phyloP scores from a whole-genome alignment of 73 alveolate genomes.

The Tetrahymena malaccensis region DNA sequence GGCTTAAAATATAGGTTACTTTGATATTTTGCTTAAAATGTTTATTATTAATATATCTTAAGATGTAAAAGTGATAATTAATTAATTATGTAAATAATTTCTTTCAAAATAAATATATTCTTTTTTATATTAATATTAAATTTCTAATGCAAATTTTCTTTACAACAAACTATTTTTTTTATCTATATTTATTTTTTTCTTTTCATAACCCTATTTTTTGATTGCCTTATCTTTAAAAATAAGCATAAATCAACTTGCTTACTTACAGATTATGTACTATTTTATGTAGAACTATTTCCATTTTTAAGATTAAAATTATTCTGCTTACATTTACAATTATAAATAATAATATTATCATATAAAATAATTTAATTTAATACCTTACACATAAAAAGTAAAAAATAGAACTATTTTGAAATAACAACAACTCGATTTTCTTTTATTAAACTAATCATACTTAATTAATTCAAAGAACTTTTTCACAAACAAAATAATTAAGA shows the following conservation, averaged over 20 bases:
- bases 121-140: no score
- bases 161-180: background rate
- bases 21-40: background rate
- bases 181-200: background rate
- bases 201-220: background rate
- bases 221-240: background rate
- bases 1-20: background rate
- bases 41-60: no score
- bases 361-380: no score
- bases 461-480: no score
- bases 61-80: background rate
- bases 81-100: no score
- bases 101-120: background rate
- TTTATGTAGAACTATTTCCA: background rate
- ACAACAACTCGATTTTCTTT: no score
- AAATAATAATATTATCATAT: no score
- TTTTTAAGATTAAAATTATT: no score
- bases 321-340: background rate
- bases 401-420: no score
- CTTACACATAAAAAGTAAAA: no score
- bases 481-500: no score
- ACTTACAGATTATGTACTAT: background rate
- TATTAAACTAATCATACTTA: no score
- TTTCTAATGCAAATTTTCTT: background rate
- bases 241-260: background rate